Conservation (phyloP, 768 basidiomycete genomes). For the Lactifluus rugatus region DNA sequence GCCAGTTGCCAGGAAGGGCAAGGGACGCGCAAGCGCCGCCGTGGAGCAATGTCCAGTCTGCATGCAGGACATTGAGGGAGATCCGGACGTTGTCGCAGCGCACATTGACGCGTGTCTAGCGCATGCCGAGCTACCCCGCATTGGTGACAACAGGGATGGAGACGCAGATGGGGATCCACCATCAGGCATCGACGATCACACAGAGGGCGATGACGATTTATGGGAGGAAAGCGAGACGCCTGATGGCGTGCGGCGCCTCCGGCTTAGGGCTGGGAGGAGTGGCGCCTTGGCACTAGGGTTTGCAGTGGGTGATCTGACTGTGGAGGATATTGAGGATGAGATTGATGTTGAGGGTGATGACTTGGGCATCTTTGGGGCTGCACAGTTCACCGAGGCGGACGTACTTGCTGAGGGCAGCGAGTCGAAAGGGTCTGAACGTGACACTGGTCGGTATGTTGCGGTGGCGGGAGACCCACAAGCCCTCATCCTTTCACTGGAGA, state of each 20-base stretch:
- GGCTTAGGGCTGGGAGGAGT: background rate
- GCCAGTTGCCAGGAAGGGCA: slow-evolving; percentile 16
- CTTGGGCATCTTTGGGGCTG: slow-evolving; percentile 50
- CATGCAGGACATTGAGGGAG: slow-evolving; percentile 44
- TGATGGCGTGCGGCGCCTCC: slow-evolving; percentile 14
- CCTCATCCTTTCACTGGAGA: slow-evolving; percentile 48
- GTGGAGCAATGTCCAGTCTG: slow-evolving; percentile 61
- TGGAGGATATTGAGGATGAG: slow-evolving; percentile 66
- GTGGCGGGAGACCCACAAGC: slow-evolving; percentile 32
- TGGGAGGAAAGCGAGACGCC: slow-evolving; percentile 29
- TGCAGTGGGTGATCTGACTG: slow-evolving; percentile 44
- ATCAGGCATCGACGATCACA: slow-evolving; percentile 23
- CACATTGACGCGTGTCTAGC: slow-evolving; percentile 77
- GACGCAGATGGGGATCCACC: slow-evolving; percentile 24
- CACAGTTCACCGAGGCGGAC: slow-evolving; percentile 71
- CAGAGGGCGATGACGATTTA: slow-evolving; percentile 31
- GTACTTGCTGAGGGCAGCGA: slow-evolving; percentile 29
- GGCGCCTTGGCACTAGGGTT: slow-evolving; percentile 38
- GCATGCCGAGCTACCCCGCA: slow-evolving; percentile 31
- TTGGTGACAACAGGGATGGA: slow-evolving; percentile 21
- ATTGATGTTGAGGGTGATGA: slow-evolving; percentile 77
- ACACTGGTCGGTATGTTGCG: slow-evolving; percentile 9
- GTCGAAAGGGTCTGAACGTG: background rate
- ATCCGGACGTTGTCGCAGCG: slow-evolving; percentile 63
- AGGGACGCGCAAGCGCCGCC: slow-evolving; percentile 17